Base-by-base conservation (phyloP, 2,329 filamentous ascomycete species). In the Diaporthe nobilis region DNA sequence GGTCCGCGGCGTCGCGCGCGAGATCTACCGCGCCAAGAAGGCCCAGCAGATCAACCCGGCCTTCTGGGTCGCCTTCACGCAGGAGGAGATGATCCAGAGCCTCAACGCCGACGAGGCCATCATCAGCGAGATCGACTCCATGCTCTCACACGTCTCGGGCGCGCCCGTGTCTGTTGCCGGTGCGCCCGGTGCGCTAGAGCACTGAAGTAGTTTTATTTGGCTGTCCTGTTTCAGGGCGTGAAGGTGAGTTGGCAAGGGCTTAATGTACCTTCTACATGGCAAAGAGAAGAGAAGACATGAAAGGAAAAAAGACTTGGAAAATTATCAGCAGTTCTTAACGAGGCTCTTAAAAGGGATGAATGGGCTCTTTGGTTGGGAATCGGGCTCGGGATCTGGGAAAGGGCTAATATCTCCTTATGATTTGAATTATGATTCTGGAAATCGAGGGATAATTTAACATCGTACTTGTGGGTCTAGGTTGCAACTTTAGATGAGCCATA, bases 1-100 rank as follows among this genome's bases (percentile, higher is more conserved):
- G 83, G 93, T 98, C 22, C 92, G 92, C 79, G 91, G 91, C 12
- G 94, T 97, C 25, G 94, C 95, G n/a, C 91, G 94, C 80, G 93
- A 95, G 79, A 92, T 96, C 68, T 93, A 90, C 82, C 87, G 86
- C 22, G 84, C 86, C 60, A 91, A 90, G 85, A 91, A 90, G 85
- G 87, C 87, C 61, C 87, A 88, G 79, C 87, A 90, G 82, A 84
- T 84, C 79, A 87, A 86, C 77, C 87, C 89, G 13, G 84, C 87
- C 53, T 89, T 88, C 84, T 91, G 89, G 90, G 84, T 88, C 22
- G 88, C 87, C 10, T 88, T 88, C 72, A 88, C 87, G 1, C 87
- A 89, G 78, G 88, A 89, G 80, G 87, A 90, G 79, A 88, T 90
- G 79, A 87, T 90, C 74, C 87, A 83, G 75, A 90, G 86, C 74